These are phyloP conservation scores for Xylaria polymorpha DNA, from an alignment of 2,329 filamentous ascomycete genomes.

Conservation along the genomic window DNA sequence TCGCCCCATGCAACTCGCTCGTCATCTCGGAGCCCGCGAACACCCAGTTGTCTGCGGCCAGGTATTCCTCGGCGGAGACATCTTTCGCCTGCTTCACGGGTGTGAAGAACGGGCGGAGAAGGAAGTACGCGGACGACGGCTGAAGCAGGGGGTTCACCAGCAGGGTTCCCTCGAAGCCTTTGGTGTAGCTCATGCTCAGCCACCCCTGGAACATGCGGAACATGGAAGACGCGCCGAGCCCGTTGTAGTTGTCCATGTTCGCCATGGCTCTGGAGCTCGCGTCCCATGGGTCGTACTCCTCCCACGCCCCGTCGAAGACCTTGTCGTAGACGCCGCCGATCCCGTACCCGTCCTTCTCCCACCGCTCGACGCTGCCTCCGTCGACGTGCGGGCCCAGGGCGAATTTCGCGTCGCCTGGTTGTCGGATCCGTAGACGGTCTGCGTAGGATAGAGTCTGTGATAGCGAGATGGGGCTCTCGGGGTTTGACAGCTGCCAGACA, in stretches of 20 bases:
- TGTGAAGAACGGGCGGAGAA: conserved; percentile 86
- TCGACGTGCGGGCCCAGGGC: conserved; percentile 79
- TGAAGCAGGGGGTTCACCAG: conserved; percentile 82
- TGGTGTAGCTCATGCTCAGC: conserved; percentile 81
- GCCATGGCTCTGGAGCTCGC: conserved; percentile 74
- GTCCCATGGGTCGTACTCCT: conserved; percentile 85
- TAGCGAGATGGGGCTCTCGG: conserved; percentile 60
- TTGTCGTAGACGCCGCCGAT: conserved; percentile 75
- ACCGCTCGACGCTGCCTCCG: conserved; percentile 79
- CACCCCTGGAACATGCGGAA: conserved; percentile 93
- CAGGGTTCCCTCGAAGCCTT: conserved; percentile 80
- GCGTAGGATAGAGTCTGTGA: conserved; percentile 73
- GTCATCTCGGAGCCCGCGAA: conserved; percentile 62
- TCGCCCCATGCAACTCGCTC: conserved; percentile 75
- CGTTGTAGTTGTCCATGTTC: conserved; percentile 80
- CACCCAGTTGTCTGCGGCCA: conserved; percentile 70
- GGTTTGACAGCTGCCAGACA: conserved; percentile 69
- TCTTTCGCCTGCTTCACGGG: conserved; percentile 56
- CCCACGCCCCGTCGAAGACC: conserved; percentile 81
- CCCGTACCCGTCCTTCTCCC: conserved; percentile 77
- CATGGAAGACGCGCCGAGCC: conserved; percentile 83
- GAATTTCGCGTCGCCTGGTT: conserved; percentile 76
- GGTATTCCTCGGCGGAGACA: conserved; percentile 56
- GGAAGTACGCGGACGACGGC: conserved; percentile 80
- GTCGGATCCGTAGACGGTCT: conserved; percentile 77